These are phyloP conservation scores for Candida sp. DNA, from an alignment of 1,139 yeast genomes.

Conservation along the genomic window DNA sequence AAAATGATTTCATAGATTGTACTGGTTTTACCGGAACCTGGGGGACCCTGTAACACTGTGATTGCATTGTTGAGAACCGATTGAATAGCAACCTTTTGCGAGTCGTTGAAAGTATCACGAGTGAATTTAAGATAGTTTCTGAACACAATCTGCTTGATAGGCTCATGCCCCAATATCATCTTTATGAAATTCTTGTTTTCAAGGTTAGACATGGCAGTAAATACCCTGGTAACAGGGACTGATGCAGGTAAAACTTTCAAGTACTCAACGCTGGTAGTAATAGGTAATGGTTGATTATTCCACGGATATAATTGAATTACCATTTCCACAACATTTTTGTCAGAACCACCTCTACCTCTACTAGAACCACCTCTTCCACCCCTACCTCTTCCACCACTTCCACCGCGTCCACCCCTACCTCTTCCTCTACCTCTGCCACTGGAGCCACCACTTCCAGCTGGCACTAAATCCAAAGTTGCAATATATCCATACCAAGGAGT, in stretches of 20 bases:
- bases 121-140: conserved; percentile 50
- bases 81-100: conserved; percentile 67
- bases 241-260: conserved; percentile 60
- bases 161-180: conserved; percentile 58
- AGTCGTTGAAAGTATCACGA: conserved; percentile 50
- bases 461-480: conserved; percentile 41
- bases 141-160: conserved; percentile 57
- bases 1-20: conserved; percentile 64
- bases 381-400: conserved; percentile 11
- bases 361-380: conserved; percentile 4
- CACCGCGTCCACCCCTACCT: conserved; percentile 19
- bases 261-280: conserved; percentile 27
- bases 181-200: conserved; percentile 55
- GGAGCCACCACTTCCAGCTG: conserved; percentile 19
- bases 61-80: conserved; percentile 65
- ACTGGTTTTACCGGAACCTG: conserved; percentile 68
- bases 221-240: conserved; percentile 57
- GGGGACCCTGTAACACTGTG: conserved; percentile 67
- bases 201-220: conserved; percentile 61
- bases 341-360: conserved; percentile 7
- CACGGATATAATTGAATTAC: conserved; percentile 54
- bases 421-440: conserved; percentile 24
- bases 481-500: conserved; percentile 41
- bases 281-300: conserved; percentile 54
- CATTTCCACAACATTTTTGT: conserved; percentile 28